Base-by-base conservation (phyloP, 2,329 filamentous ascomycete species). In the Aspergillus sp. region DNA sequence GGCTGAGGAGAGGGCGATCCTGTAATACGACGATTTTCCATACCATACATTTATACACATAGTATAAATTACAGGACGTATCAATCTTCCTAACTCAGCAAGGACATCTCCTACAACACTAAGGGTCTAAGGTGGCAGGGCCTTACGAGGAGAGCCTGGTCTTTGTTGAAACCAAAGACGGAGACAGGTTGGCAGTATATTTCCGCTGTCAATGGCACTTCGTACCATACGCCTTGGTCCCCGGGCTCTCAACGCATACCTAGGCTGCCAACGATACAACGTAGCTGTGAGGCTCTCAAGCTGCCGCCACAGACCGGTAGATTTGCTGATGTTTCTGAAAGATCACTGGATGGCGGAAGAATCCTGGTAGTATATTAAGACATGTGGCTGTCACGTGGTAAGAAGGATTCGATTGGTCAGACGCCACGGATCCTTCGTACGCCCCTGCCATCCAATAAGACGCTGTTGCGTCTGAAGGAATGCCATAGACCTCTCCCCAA, bases 361-460 rank as follows among this genome's bases (percentile, higher is more conserved):
- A 17, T 20, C 4, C 4, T 32, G 44, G 20, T 20, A 40, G 10
- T 40, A 16, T 40, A 16, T 9, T 11, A 11, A 16, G 10, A 34
- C 45, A 40, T 44, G 46, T 41, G 45, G 40, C 7, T 19, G 41
- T 45, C 50, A 53, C 50, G 46, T 53, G 50, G 50, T 45, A 31
- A 41, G 31, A 45, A 43, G 41, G 25, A 49, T 25, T 29, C 40
- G 40, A 23, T 38, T 29, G 40, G 45, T 43, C 16, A 31, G n/a
- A 23, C 34, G 16, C 13, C 45, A 43, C n/a, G 36, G 38, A 53
- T 53, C 46, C 50, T 53, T 45, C 31, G 20, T 19, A 14, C 32
- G 23, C 5, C 5, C 4, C 23, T 29, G 43, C 6, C 13, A n/a
- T 10, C 44, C 43, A 46, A 52, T 45, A 41, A 45, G 42, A 6